A percentile compares a stretch with the other conserved stretches of the same genome.
Evolutionary conservation across 257 asterid species (phyloP).

Genomic region (Solanum infundibuliforme): DNA sequence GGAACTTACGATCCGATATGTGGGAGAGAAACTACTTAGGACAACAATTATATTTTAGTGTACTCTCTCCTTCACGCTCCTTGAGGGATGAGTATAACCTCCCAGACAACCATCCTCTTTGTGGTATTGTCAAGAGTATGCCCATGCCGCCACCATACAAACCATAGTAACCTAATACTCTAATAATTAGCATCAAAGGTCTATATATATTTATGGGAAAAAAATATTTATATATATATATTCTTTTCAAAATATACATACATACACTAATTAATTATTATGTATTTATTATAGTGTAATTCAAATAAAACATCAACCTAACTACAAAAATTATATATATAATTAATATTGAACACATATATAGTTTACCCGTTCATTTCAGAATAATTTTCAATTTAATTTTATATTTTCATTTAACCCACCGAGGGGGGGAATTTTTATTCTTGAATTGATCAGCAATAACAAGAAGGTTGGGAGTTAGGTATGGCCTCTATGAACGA

Average conservation of each 20-base stretch:
- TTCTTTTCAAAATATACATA: background rate
- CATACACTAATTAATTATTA: background rate
- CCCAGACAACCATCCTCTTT: slow-evolving; percentile 24
- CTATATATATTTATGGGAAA: too few relatives aligned
- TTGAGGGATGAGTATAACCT: slow-evolving; percentile 46
- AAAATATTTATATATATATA: too few relatives aligned
- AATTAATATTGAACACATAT: background rate
- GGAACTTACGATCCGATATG: slow-evolving; percentile 52
- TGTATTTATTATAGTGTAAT: too few relatives aligned
- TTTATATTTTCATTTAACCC: background rate
- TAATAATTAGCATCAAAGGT: background rate
- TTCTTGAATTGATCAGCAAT: background rate
- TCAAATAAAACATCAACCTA: too few relatives aligned
- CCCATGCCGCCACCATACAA: slow-evolving; percentile 28
- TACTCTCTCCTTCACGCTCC: slow-evolving; percentile 27
- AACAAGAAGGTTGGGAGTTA: background rate
- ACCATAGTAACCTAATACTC: background rate
- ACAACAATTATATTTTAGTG: slow-evolving; percentile 41
- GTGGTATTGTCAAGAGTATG: slow-evolving; percentile 30
- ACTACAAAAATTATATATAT: too few relatives aligned
- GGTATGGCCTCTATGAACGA: background rate
- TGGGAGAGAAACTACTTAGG: slow-evolving; percentile 37
- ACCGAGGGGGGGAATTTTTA: background rate
- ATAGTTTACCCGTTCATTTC: too few relatives aligned
- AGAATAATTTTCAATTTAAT: background rate